Base-by-base conservation (phyloP, 495 filamentous ascomycete genomes). In the Neohortaea acidophila region DNA sequence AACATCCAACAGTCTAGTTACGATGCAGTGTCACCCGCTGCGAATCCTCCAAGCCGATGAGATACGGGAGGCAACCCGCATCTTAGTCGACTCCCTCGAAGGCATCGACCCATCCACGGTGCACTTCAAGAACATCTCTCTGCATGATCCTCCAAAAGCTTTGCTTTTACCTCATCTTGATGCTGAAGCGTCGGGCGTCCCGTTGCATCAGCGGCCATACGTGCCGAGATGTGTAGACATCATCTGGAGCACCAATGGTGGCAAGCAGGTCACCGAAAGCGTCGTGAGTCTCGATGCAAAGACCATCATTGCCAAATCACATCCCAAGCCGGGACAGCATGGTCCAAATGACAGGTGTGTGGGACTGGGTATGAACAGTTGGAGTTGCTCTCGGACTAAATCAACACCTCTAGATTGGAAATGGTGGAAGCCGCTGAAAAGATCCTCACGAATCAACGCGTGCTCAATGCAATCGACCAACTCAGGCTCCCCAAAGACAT, bases 91-190 rank as follows among this genome's bases (percentile, higher is more conserved):
- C n/a, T n/a, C n/a, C n/a, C n/a, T n/a, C n/a, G 5, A 31, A 13
- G 28, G 24, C 24, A 27, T 8, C 7, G 8, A 27, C 7, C 24
- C n/a, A 8, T 27, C 28, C 6, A 35, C 18, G 8, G 33, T 35
- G 5, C 33, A 22, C 33, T 50, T 46, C 47, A 46, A 43, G 30
- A 39, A 22, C 31, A 39, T 47, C 28, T 38, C 38, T n/a, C 39
- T 51, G 12, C 36, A 39, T 17, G 47, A 51, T 14, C 43, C 47
- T 8, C 43, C 43, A 2, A 51, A 51, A 27, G 44, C 43, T 3
- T 13, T 51, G 15, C 22, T 51, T 9, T 22, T 47, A 2, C 43
- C 43, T 1, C 47, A 47, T 27, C 34, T 51, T 6, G 38, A 51
- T 22, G 44, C 47, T 17, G 47, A 47, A 39, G 31, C 43, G n/a